Conservation (phyloP, 2,329 filamentous ascomycete species). For the Orbilia ellipsospora region DNA sequence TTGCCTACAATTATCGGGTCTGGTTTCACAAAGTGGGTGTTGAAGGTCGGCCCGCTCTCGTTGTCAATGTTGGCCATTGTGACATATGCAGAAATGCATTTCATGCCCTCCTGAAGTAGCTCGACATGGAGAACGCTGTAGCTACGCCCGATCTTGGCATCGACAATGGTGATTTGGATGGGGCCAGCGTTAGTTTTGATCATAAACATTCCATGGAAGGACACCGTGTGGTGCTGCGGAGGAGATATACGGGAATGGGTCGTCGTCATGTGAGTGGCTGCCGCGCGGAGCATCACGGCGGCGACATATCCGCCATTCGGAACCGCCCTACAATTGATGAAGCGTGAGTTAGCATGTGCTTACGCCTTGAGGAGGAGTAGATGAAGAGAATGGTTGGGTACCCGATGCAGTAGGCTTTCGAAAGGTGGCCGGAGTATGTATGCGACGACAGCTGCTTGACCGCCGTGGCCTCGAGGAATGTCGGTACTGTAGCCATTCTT, state of each 20-base stretch:
- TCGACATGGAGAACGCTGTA: constrained; percentile 73
- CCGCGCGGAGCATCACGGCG: constrained; percentile 71
- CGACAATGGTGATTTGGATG: constrained; percentile 70
- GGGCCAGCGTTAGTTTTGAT: constrained; percentile 71
- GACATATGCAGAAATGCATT: constrained; percentile 73
- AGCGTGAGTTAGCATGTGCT: constrained; percentile 16
- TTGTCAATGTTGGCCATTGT: constrained; percentile 72
- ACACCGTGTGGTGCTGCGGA: constrained; percentile 71
- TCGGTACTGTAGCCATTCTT: constrained; percentile 45
- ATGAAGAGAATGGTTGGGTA: constrained; percentile 59
- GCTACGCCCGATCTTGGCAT: constrained; percentile 74
- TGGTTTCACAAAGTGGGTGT: constrained; percentile 68
- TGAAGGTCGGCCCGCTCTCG: constrained; percentile 68
- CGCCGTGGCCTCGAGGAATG: constrained; percentile 66
- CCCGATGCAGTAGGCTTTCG: constrained; percentile 74
- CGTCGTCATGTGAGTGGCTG: constrained; percentile 70
- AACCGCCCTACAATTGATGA: constrained; percentile 65
- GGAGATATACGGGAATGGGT: constrained; percentile 65
- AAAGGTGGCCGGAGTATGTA: constrained; percentile 70
- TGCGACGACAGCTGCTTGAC: constrained; percentile 67
- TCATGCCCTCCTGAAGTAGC: constrained; percentile 69
- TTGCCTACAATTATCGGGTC: constrained; percentile 64
- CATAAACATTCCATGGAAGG: constrained; percentile 74
- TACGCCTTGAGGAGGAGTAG: neutral
- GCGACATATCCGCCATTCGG: constrained; percentile 78